Conservation (phyloP, 2,329 filamentous ascomycete genomes). For the Pseudogymnoascus verrucosus region DNA sequence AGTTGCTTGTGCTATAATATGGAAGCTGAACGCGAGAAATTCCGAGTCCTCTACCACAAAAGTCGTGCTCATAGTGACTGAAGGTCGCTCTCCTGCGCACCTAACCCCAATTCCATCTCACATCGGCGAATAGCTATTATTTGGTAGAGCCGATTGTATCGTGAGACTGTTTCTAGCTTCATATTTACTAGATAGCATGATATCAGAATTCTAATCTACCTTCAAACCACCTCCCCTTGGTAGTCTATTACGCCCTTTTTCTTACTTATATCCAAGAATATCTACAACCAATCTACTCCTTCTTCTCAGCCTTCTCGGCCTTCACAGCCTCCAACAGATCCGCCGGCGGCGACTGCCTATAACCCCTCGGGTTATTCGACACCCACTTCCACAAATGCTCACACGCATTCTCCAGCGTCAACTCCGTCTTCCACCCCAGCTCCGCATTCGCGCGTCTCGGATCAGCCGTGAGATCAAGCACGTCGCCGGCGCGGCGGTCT, state of each 20-base stretch:
- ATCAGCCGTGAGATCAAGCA: constrained; percentile 90
- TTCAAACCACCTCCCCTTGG: neutral
- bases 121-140: no score
- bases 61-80: neutral
- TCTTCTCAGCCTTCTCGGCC: constrained; percentile 34
- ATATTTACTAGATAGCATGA: neutral
- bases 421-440: constrained; percentile 84
- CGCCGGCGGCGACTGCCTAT: constrained; percentile 82
- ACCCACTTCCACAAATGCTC: constrained; percentile 96
- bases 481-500: constrained; percentile 75
- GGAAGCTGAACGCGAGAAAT: neutral
- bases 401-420: constrained; percentile 87
- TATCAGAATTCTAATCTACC: neutral
- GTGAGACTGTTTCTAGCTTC: no score
- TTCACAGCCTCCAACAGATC: constrained; percentile 63
- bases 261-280: neutral
- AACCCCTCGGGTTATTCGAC: constrained; percentile 90
- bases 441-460: constrained; percentile 80
- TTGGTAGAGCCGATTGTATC: no score
- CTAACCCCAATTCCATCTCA: neutral
- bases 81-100: neutral
- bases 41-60: neutral
- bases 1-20: neutral
- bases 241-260: neutral
- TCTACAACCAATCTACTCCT: neutral